These are phyloP conservation scores for Fusarium sambucinum DNA, from an alignment of 2,329 filamentous ascomycete species.

Conservation along the genomic window DNA sequence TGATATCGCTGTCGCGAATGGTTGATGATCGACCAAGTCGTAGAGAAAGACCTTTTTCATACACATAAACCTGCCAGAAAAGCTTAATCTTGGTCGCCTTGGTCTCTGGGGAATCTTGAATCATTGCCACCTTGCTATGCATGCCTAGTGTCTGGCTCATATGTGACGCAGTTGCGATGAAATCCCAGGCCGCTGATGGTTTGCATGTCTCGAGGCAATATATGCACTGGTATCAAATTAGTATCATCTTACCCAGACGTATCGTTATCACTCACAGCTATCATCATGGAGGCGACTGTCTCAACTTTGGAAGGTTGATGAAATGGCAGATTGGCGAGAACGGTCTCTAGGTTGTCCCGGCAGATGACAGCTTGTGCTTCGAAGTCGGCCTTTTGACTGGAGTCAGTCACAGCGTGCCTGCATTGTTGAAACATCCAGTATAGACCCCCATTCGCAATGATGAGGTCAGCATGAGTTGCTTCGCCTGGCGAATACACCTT, in stretches of 20 bases:
- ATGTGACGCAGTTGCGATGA: background rate
- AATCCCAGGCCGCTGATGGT: background rate
- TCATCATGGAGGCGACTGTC: constrained; percentile 33
- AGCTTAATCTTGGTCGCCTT: background rate
- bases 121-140: background rate
- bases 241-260: too few relatives aligned
- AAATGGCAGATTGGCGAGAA: constrained; percentile 46
- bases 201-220: constrained; percentile 6
- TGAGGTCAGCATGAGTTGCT: too few relatives aligned
- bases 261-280: background rate
- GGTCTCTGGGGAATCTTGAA: background rate
- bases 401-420: background rate
- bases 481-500: too few relatives aligned
- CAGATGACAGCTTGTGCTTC: constrained; percentile 37
- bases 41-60: background rate
- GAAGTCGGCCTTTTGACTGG: constrained; percentile 38
- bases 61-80: background rate
- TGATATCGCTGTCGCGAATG: background rate
- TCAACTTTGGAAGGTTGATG: constrained; percentile 46
- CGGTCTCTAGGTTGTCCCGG: constrained; percentile 48
- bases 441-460: too few relatives aligned
- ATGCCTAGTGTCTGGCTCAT: background rate
- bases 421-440: too few relatives aligned
- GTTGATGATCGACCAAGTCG: background rate
- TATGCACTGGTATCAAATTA: background rate